Base-by-base conservation (phyloP, 2,329 filamentous ascomycete species). In the Fusarium verrucosum region DNA sequence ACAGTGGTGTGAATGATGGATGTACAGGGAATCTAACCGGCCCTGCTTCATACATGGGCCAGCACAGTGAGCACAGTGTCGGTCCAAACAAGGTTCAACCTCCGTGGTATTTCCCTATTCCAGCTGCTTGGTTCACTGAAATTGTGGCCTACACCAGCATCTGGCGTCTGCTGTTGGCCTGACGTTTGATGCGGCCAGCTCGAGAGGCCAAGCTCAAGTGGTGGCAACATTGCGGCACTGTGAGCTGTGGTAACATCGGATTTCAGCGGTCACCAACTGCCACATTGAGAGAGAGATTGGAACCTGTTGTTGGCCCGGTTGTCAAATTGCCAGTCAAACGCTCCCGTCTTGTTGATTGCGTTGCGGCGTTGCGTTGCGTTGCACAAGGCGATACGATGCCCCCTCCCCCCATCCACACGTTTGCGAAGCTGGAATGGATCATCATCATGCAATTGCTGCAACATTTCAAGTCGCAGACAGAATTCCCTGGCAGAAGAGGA, bases 21-120 rank as follows among this genome's bases (percentile, higher is more conserved):
- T 49, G 33, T 62, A 66, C 62, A 66, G 57, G 62, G 62, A 13
- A 58, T 22, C 47, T 66, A 65, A 66, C 62, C 57, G 46, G 62
- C 46, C 62, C 62, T 65, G 62, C 36, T 38, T 28, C 40, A n/a
- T 40, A 47, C 44, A 41, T 47, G 44, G 41, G 25, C 44, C 56
- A 62, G 46, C 56, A 52, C 62, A 65, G 50, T 52, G 40, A 59
- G 56, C 26, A 59, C 62, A 65, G 51, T 63, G 25, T 43, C 22
- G 49, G 26, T 43, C 58, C 58, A 30, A 55, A 65, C 62, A 42
- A 50, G 52, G 62, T 33, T 49, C 41, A 66, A 51, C 43, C 57
- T 65, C 62, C 62, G 62, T 65, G 58, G 62, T 66, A 65, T 65
- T 65, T 62, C 62, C 62, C 57, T 61, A 54, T 65, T 65, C 62